Percentiles rank a stretch among this genome's conserved stretches.
Evolutionary conservation across 2,329 filamentous ascomycete genomes (phyloP).

Genomic region (Cercospora janseana): DNA sequence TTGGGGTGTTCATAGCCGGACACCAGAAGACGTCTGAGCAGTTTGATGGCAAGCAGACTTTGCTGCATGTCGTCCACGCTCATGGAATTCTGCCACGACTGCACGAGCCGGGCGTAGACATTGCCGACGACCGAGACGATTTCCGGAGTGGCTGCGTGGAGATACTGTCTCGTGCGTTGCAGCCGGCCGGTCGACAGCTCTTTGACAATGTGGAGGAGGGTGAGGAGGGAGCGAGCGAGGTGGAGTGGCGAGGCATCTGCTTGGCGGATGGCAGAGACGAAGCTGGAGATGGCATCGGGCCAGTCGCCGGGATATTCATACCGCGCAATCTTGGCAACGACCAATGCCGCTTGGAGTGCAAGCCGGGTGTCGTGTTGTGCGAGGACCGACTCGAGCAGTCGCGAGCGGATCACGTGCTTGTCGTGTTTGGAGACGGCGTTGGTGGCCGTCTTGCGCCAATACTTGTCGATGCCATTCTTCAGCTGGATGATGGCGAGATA

Average conservation of each 20-base stretch:
- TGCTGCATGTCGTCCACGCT: constrained; percentile 63
- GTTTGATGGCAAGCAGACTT: constrained; percentile 75
- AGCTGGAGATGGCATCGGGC: constrained; percentile 54
- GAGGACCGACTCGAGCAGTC: constrained; percentile 73
- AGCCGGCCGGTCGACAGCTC: constrained; percentile 81
- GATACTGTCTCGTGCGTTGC: constrained; percentile 67
- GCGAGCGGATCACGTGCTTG: constrained; percentile 71
- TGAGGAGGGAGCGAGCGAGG: constrained; percentile 69
- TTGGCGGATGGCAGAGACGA: constrained; percentile 63
- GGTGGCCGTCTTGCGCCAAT: constrained; percentile 80
- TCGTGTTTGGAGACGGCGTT: constrained; percentile 65
- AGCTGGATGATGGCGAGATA: constrained; percentile 90
- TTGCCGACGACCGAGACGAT: constrained; percentile 70
- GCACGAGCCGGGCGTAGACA: constrained; percentile 72
- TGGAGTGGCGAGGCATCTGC: constrained; percentile 46
- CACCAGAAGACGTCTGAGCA: constrained; percentile 73
- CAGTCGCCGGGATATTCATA: constrained; percentile 89
- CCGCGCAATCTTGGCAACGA: constrained; percentile 81
- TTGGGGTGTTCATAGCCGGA: constrained; percentile 82
- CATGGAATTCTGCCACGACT: constrained; percentile 56
- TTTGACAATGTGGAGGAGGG: constrained; percentile 84
- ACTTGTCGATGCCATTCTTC: constrained; percentile 94
- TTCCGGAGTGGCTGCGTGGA: constrained; percentile 78
- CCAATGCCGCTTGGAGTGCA: constrained; percentile 82
- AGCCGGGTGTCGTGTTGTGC: constrained; percentile 72